Conservation (phyloP, 2,329 filamentous ascomycete species). For the Apiospora arundinis region DNA sequence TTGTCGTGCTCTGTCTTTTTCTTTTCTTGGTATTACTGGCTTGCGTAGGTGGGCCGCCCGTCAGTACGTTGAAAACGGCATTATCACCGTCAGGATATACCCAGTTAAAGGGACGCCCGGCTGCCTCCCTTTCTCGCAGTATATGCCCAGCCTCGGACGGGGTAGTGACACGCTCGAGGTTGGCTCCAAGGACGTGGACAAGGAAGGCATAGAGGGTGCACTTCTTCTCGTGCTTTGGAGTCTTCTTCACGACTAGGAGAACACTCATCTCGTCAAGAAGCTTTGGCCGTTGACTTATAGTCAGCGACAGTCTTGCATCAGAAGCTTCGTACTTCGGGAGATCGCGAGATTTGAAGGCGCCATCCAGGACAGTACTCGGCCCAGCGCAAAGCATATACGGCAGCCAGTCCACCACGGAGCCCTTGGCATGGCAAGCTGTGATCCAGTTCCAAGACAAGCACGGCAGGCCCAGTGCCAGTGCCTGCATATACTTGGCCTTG, state of each 20-base stretch:
- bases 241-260: conserved; percentile 72
- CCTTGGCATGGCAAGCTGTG: conserved; percentile 69
- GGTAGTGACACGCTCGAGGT: conserved; percentile 69
- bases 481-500: conserved; percentile 92
- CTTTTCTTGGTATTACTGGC: conserved; percentile 44
- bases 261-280: conserved; percentile 68
- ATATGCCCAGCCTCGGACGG: conserved; percentile 67
- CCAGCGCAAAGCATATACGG: conserved; percentile 88
- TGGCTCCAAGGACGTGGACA: conserved; percentile 77
- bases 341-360: conserved; percentile 77
- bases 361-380: conserved; percentile 76
- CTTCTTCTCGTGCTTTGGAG: conserved; percentile 57
- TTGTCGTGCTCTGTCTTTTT: conserved; percentile 50
- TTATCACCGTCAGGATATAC: conserved; percentile 74
- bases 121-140: conserved; percentile 57
- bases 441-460: conserved; percentile 87
- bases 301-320: conserved; percentile 61
- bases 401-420: conserved; percentile 72
- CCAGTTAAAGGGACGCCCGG: conserved; percentile 68
- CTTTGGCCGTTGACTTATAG: conserved; percentile 65
- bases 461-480: conserved; percentile 85
- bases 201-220: conserved; percentile 81
- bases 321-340: conserved; percentile 66
- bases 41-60: conserved; percentile 43
- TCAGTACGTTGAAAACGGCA: conserved; percentile 51